A percentile compares a stretch with the other conserved stretches of the same genome.
phyloP scores from a whole-genome alignment of 164 flowering plant genomes.

The Annona squamosa region DNA sequence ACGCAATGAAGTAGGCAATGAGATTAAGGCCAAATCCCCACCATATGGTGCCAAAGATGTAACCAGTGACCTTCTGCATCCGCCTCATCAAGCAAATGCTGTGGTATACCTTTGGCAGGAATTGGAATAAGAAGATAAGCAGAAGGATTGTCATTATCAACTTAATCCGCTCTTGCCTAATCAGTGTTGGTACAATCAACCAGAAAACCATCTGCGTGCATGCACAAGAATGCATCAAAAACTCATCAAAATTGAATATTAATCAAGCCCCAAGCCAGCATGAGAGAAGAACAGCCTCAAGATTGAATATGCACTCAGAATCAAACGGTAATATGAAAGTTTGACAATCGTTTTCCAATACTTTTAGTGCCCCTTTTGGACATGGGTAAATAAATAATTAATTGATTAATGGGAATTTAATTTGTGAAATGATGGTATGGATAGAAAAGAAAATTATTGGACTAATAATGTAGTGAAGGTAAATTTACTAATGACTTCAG shows the following conservation, averaged over 20 bases:
- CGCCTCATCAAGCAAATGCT: conserved; percentile 64
- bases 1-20: conserved; percentile 92
- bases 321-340: too few relatives aligned
- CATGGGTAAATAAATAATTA: too few relatives aligned
- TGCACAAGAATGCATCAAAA: not conserved
- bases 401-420: too few relatives aligned
- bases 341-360: too few relatives aligned
- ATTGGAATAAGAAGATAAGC: conserved; percentile 77
- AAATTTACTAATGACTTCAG: too few relatives aligned
- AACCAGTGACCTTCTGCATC: conserved; percentile 95
- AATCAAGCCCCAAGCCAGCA: too few relatives aligned
- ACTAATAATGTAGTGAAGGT: too few relatives aligned
- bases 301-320: too few relatives aligned
- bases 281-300: too few relatives aligned
- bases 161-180: conserved; percentile 64
- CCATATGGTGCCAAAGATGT: conserved; percentile 94
- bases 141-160: conserved; percentile 74
- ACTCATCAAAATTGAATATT: not conserved
- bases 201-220: conserved; percentile 75
- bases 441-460: too few relatives aligned
- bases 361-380: too few relatives aligned
- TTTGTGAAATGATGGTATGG: too few relatives aligned
- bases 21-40: conserved; percentile 95
- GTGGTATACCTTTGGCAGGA: conserved; percentile 89
- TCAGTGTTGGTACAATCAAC: conserved; percentile 64